Percentiles rank a stretch among this genome's conserved stretches.
Conservation (phyloP, 1,284 basidiomycete species). For the Cryptococcus amylolentus region DNA sequence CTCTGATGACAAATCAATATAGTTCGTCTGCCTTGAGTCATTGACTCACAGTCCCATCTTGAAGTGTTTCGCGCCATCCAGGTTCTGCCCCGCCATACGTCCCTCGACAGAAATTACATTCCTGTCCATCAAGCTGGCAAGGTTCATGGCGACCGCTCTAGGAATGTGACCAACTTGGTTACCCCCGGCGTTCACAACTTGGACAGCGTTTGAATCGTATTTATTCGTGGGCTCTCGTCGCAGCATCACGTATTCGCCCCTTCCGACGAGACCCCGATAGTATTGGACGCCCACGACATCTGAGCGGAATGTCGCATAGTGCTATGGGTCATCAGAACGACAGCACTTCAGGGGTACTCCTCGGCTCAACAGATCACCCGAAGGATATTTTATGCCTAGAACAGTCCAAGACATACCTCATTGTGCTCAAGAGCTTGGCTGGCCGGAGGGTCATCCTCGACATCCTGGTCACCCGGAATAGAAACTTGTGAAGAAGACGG, state of each 20-base stretch:
- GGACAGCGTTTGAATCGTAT: slow-evolving; percentile 59
- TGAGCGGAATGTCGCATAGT: slow-evolving; percentile 60
- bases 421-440: background rate
- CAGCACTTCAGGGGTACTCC: background rate
- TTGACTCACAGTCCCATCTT: slow-evolving; percentile 30
- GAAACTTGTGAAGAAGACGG: background rate
- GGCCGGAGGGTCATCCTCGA: background rate
- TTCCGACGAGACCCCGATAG: slow-evolving; percentile 72
- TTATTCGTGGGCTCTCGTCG: slow-evolving; percentile 64
- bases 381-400: too few species aligned
- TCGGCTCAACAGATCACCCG: too few species aligned
- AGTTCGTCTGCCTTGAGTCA: background rate
- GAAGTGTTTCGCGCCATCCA: slow-evolving; percentile 49
- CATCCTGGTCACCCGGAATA: background rate
- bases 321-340: slow-evolving; percentile 48
- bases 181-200: slow-evolving; percentile 67
- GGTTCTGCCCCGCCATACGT: slow-evolving; percentile 52
- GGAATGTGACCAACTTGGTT: slow-evolving; percentile 77
- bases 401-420: background rate
- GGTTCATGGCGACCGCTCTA: slow-evolving; percentile 56
- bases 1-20: slow-evolving; percentile 9
- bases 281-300: slow-evolving; percentile 78
- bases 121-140: slow-evolving; percentile 69
- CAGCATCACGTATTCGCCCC: slow-evolving; percentile 72
- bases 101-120: slow-evolving; percentile 67